phyloP scores from a whole-genome alignment of 148 eudicot species.

The Polygonum aviculare region DNA sequence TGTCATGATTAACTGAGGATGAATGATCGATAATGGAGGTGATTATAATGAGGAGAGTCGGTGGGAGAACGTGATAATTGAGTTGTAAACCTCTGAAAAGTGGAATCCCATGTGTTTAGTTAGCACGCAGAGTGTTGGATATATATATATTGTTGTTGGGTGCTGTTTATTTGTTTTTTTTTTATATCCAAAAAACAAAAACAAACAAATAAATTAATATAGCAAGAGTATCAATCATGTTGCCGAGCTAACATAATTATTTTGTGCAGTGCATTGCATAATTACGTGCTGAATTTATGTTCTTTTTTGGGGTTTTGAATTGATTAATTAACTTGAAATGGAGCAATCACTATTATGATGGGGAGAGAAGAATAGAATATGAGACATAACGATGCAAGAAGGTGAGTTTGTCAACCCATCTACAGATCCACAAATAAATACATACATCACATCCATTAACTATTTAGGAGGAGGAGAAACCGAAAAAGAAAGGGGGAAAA shows the following conservation, averaged over 20 bases:
- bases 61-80: not conserved
- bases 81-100: not conserved
- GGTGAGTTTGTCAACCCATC: not conserved
- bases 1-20: not conserved
- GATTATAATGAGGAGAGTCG: not conserved
- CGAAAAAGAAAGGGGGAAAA: not conserved
- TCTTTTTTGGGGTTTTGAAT: too few species aligned
- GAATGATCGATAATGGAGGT: not conserved
- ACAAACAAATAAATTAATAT: not conserved
- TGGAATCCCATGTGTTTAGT: slow-evolving; percentile 6
- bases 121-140: slow-evolving; percentile 1
- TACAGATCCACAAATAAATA: not conserved
- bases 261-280: too few species aligned
- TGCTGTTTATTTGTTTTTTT: not conserved
- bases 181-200: not conserved
- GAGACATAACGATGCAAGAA: not conserved
- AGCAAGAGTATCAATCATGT: not conserved
- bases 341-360: not conserved
- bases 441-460: not conserved
- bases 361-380: not conserved
- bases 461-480: not conserved
- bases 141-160: not conserved
- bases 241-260: not conserved
- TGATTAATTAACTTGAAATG: not conserved
- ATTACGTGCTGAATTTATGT: too few species aligned